phyloP scores from a whole-genome alignment of 371 early-diverging fungal genomes.

The Haplosporangium sp. region DNA sequence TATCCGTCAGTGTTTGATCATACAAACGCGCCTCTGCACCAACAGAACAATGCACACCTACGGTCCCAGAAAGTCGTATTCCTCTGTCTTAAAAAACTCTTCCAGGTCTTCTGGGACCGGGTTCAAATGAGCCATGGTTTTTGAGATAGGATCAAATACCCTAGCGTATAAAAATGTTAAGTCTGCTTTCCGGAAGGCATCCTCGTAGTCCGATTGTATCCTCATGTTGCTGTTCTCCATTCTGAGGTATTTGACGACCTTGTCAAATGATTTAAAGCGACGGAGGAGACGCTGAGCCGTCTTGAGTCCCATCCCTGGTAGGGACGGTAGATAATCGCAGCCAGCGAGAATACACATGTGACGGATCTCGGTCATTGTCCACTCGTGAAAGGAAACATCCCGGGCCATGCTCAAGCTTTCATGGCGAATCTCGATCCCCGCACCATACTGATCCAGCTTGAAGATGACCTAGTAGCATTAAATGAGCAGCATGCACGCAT shows the following conservation, averaged over 20 bases:
- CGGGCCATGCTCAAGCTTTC: constrained; percentile 57
- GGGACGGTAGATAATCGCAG: constrained; percentile 94
- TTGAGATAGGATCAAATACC: constrained; percentile 75
- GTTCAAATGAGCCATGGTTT: constrained; percentile 65
- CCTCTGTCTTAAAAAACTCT: constrained; percentile 17
- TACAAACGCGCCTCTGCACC: neutral
- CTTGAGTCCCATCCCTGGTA: constrained; percentile 91
- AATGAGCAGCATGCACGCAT: neutral
- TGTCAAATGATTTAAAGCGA: constrained; percentile 58
- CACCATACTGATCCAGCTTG: constrained; percentile 84
- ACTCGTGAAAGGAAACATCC: constrained; percentile 66
- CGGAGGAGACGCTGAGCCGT: constrained; percentile 79
- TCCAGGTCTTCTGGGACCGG: constrained; percentile 59
- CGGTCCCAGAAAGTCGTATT: constrained; percentile 60
- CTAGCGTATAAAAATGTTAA: constrained; percentile 85
- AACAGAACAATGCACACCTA: constrained; percentile 31
- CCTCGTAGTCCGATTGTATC: constrained; percentile 69
- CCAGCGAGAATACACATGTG: constrained; percentile 97
- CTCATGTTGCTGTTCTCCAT: constrained; percentile 49
- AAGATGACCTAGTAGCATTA: constrained; percentile 64
- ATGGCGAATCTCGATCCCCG: constrained; percentile 70
- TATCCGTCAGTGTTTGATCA: no score
- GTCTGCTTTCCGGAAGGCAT: constrained; percentile 77
- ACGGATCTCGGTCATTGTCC: constrained; percentile 74
- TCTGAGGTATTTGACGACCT: constrained; percentile 52